Conservation (phyloP, 1,284 basidiomycete genomes). For the Puccinia triticina region DNA sequence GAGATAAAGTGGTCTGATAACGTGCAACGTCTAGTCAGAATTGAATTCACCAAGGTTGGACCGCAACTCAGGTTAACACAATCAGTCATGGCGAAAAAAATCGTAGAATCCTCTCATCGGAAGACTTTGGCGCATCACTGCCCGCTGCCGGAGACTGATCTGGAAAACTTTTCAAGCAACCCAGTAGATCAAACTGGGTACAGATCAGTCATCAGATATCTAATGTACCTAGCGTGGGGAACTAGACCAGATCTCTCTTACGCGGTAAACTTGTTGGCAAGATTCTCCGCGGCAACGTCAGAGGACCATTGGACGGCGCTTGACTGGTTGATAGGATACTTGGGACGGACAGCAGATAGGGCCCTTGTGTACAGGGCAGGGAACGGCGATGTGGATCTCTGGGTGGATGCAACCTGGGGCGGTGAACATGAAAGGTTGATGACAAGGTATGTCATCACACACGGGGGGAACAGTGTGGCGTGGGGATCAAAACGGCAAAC, state of each 20-base stretch:
- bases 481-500: too few species aligned
- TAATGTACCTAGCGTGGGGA: slow-evolving; percentile 8
- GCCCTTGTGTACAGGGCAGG: too few species aligned
- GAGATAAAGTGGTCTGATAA: slow-evolving; percentile 10
- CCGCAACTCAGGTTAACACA: background rate
- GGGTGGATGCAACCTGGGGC: too few species aligned
- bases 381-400: too few species aligned
- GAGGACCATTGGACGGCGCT: too few species aligned
- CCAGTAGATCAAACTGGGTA: background rate
- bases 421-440: too few species aligned
- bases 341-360: too few species aligned
- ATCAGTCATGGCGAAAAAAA: background rate
- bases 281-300: too few species aligned
- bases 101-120: background rate
- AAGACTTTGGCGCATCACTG: background rate
- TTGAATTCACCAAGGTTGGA: background rate
- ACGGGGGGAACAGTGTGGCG: too few species aligned
- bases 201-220: background rate
- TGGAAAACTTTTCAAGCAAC: background rate
- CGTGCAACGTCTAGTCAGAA: background rate
- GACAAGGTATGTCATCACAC: too few species aligned
- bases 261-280: too few species aligned
- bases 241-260: slow-evolving; percentile 23
- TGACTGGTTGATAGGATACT: too few species aligned
- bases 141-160: background rate